Conservation (phyloP, 768 basidiomycete genomes). For the Russula sp. region DNA sequence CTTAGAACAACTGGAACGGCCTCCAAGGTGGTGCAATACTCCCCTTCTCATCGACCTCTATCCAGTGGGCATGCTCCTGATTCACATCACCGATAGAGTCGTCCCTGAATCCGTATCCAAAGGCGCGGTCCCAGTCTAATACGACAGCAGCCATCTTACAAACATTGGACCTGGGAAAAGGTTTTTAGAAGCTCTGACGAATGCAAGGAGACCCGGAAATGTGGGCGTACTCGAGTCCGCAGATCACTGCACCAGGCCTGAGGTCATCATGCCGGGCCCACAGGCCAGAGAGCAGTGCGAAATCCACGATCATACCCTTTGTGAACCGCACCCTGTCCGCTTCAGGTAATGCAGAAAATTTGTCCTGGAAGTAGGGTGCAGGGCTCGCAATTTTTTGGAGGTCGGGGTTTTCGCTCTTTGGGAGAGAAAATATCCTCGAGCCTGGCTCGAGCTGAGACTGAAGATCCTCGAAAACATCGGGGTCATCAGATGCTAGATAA, state of each 20-base stretch:
- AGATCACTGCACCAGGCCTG: slow-evolving; percentile 46
- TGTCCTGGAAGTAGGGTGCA: slow-evolving; percentile 45
- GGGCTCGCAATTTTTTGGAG: slow-evolving; percentile 44
- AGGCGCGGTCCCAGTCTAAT: slow-evolving; percentile 57
- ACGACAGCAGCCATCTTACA: slow-evolving; percentile 54
- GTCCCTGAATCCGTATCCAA: slow-evolving; percentile 39
- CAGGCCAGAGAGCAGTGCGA: slow-evolving; percentile 55
- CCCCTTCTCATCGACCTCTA: slow-evolving; percentile 59
- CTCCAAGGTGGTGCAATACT: slow-evolving; percentile 49
- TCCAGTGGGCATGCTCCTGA: slow-evolving; percentile 43
- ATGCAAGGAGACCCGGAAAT: neutral
- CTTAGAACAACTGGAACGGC: slow-evolving; percentile 45
- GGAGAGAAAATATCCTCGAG: slow-evolving; percentile 40
- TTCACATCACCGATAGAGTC: slow-evolving; percentile 39
- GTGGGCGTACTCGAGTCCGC: slow-evolving; percentile 45
- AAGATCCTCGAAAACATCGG: slow-evolving; percentile 37
- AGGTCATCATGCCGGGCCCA: slow-evolving; percentile 44
- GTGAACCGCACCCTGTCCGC: slow-evolving; percentile 44
- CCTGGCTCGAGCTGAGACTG: slow-evolving; percentile 30
- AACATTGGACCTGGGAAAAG: slow-evolving; percentile 43
- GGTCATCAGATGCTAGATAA: slow-evolving; percentile 60
- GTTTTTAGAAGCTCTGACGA: neutral
- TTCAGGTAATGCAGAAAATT: slow-evolving; percentile 37
- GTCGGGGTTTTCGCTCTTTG: slow-evolving; percentile 34
- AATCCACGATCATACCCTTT: slow-evolving; percentile 59